Evolutionary conservation across 306 rosid genomes (phyloP).

Genomic region (Clitoria ternatea): DNA sequence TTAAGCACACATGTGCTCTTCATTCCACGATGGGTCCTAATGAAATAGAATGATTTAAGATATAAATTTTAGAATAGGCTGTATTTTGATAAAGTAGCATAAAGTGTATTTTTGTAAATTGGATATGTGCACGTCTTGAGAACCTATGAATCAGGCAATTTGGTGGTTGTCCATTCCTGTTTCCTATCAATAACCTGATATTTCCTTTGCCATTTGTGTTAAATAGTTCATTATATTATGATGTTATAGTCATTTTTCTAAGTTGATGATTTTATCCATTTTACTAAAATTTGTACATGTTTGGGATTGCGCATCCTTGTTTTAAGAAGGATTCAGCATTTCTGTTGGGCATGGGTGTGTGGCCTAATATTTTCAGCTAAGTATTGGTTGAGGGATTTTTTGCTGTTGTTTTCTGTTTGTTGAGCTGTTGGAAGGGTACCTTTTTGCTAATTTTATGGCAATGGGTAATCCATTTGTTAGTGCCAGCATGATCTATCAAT

Average conservation of each 20-base stretch:
- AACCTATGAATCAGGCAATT: conserved; percentile 1
- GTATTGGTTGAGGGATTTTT: background rate
- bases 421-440: background rate
- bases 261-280: conserved; percentile 3
- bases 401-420: background rate
- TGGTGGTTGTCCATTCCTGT: background rate
- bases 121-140: background rate
- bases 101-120: background rate
- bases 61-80: conserved; percentile 1
- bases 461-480: background rate
- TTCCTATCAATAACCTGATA: background rate
- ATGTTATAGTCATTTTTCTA: background rate
- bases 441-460: background rate
- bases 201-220: conserved; percentile 16
- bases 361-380: background rate
- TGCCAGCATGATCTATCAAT: background rate
- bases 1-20: conserved; percentile 10
- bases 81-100: background rate
- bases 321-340: background rate
- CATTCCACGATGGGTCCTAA: background rate
- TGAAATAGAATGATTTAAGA: background rate
- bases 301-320: background rate
- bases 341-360: background rate
- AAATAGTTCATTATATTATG: background rate
- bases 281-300: background rate